Evolutionary conservation across 148 eudicot species (phyloP).

Genomic region (Bassia scoparia): DNA sequence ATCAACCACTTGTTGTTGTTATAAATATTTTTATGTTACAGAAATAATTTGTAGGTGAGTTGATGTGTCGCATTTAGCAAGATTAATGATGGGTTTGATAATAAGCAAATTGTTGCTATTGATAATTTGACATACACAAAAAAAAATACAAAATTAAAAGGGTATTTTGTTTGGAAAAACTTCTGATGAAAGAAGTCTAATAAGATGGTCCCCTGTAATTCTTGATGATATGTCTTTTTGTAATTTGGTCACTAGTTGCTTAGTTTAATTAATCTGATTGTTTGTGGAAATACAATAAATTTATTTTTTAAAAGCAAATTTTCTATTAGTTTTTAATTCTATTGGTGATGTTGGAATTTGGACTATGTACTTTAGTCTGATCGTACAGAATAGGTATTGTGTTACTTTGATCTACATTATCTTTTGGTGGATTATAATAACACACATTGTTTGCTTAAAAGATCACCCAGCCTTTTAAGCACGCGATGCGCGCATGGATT

Average conservation of each 20-base stretch:
- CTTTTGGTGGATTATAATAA: neutral
- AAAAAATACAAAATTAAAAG: neutral
- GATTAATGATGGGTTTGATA: constrained; percentile 11
- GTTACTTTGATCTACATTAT: neutral
- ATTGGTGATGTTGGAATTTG: neutral
- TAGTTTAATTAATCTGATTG: neutral
- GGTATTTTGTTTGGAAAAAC: neutral
- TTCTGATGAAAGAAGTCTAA: neutral
- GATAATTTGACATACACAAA: neutral
- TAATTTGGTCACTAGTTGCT: neutral
- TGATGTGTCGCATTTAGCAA: neutral
- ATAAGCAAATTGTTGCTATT: neutral
- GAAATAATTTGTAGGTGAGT: neutral
- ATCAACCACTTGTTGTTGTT: constrained; percentile 19
- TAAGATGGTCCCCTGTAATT: constrained; percentile 15
- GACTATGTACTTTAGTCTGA: constrained; percentile 11
- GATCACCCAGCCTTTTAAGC: no score
- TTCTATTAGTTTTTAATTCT: neutral
- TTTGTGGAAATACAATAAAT: no score
- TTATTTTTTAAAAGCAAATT: neutral
- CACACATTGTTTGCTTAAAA: neutral
- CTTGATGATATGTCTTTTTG: neutral
- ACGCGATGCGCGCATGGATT: no score
- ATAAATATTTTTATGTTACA: constrained; percentile 4
- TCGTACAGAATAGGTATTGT: constrained; percentile 14